Evolutionary conservation across 108 stramenopile species (phyloP).

Genomic region (Cyclotella cryptica): DNA sequence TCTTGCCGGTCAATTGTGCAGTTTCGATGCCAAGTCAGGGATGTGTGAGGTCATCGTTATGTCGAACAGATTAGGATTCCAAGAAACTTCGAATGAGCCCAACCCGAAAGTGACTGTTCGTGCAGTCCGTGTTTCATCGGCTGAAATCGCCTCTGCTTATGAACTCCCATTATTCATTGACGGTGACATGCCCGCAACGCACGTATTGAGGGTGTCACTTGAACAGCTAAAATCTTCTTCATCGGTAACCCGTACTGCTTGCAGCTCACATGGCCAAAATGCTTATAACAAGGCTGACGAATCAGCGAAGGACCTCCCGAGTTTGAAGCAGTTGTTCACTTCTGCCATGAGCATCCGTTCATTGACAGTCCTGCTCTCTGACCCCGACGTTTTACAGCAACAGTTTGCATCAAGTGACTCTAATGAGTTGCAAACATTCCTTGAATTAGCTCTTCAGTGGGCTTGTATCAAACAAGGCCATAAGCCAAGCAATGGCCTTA

Average conservation of each 20-base stretch:
- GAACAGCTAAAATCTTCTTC: conserved; percentile 23
- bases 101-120: conserved; percentile 58
- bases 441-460: conserved; percentile 30
- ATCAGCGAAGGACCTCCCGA: not conserved
- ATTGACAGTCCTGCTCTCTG: conserved; percentile 35
- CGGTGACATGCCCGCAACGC: conserved; percentile 19
- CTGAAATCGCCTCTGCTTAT: conserved; percentile 67
- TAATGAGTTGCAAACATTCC: conserved; percentile 20
- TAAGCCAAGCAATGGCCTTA: conserved; percentile 3
- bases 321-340: conserved; percentile 17
- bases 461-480: conserved; percentile 10
- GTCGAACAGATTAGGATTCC: conserved; percentile 19
- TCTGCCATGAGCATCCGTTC: conserved; percentile 49
- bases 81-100: not conserved
- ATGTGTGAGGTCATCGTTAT: conserved; percentile 80
- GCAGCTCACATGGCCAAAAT: not conserved
- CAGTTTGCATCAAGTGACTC: conserved; percentile 16
- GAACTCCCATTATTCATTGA: conserved; percentile 67
- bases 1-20: conserved; percentile 79
- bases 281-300: not conserved
- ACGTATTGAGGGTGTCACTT: conserved; percentile 19
- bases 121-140: conserved; percentile 68
- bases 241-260: not conserved
- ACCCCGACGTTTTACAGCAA: conserved; percentile 15
- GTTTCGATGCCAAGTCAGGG: conserved; percentile 69